phyloP scores from a whole-genome alignment of 2,329 filamentous ascomycete genomes.

The Cladosporium halotolerans region DNA sequence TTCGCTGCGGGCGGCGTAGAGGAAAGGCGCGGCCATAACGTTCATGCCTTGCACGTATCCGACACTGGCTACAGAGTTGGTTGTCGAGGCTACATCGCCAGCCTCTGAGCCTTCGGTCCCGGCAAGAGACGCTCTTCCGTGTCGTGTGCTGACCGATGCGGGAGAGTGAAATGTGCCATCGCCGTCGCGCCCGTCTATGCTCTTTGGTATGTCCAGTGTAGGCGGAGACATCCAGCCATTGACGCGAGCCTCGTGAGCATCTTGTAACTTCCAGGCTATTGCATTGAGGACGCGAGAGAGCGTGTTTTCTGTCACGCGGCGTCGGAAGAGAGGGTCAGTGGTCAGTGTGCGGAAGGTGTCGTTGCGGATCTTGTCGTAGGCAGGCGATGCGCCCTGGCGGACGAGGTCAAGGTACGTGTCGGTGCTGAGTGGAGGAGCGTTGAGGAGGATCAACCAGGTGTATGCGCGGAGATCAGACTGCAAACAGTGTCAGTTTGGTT shows the following conservation, averaged over 20 bases:
- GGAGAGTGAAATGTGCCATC: slow-evolving; percentile 38
- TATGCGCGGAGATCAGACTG: slow-evolving; percentile 92
- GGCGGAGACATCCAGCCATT: slow-evolving; percentile 47
- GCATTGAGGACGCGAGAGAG: slow-evolving; percentile 92
- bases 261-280: slow-evolving; percentile 87
- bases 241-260: slow-evolving; percentile 58
- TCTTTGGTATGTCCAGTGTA: slow-evolving; percentile 43
- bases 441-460: slow-evolving; percentile 89
- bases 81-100: slow-evolving; percentile 31
- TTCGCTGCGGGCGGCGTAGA: slow-evolving; percentile 91
- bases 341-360: slow-evolving; percentile 96
- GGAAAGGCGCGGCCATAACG: slow-evolving; percentile 87
- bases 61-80: slow-evolving; percentile 53
- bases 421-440: slow-evolving; percentile 76
- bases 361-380: slow-evolving; percentile 95
- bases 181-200: slow-evolving; percentile 38
- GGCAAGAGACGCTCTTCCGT: slow-evolving; percentile 33
- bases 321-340: slow-evolving; percentile 92
- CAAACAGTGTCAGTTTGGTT: neutral
- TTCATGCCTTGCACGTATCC: slow-evolving; percentile 99
- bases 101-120: slow-evolving; percentile 60
- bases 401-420: slow-evolving; percentile 85
- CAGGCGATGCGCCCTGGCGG: slow-evolving; percentile 86
- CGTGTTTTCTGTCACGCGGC: slow-evolving; percentile 90
- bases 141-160: slow-evolving; percentile 30